Base-by-base conservation (phyloP, 129 eudicot genomes). In the Gnaphalium uliginosum region DNA sequence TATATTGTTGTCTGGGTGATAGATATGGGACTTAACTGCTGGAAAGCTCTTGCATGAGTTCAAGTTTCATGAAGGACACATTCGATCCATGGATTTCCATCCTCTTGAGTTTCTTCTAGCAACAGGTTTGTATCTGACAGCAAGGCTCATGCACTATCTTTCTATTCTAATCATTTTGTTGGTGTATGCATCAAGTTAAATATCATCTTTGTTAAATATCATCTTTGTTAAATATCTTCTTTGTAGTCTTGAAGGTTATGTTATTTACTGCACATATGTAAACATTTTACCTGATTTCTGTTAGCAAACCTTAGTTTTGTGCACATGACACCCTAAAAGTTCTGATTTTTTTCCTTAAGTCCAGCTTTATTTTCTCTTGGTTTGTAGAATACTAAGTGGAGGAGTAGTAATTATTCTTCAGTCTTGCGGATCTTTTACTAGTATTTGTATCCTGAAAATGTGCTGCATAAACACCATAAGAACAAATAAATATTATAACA, bases 11-110 rank as follows among this genome's bases (percentile, higher is more conserved):
- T 26, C 43, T 70, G 46, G 76, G 68, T 73, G 23, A 74, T 82
- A 92, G 97, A 86, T 90, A 65, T 90, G 98, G 98, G 96, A 90
- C 86, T 88, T 90, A 29, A 93, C 98, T 26, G 98, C 96, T 80
- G 98, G 97, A 85, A 90, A 88, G 81, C 92, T 87, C 53, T 84
- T 93, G 77, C 98, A 93, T 54, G 98, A 90, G 76, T 89, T 93
- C 68, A 90, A 88, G 78, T 85, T 83, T 76, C 97, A 93, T 68
- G 97, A 93, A 68, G 98, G 97, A 37, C 97, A 83, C 81, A 83
- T 93, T 73, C 88, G 88, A 21, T 85, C 98, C 3, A 78, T 93
- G 77, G 97, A 88, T 79, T 93, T 90, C 46, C 98, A 93, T 78
- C 98, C 98, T 13, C 83, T 88, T 51, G 97, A 93, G 86, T 90